Base-by-base conservation (phyloP, 208 protist species). In the Acanthamoeba quina region DNA sequence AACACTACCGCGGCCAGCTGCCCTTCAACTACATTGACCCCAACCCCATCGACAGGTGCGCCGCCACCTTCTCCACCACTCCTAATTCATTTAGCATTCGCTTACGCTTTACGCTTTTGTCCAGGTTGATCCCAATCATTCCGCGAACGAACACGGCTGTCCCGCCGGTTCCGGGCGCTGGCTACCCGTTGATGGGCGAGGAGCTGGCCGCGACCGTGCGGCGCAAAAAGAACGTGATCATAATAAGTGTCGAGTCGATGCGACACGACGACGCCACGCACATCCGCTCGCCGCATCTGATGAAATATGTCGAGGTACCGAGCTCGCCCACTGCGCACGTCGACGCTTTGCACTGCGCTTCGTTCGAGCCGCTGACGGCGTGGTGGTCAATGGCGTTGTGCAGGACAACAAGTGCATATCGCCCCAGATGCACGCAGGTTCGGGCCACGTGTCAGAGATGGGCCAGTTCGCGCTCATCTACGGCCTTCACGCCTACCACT, bases 1-100 rank as follows among this genome's bases (percentile, higher is more conserved):
- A 86, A 26, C 78, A 86, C 78, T 86, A 86, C 49, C 78, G 78
- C 19, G 78, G 78, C 44, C 78, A 86, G 52, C 78, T 86, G 7
- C 78, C 78, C 7, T 86, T 86, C 78, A 86, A 86, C 78, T 86
- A 86, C 78, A 62, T 86, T 24, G 78, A 86, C 78, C 78, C 78
- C 29, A 86, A 86, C 52, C 78, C 78, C 5, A 49, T 86, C 49
- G 49, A 62, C 52, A 54, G 41, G 78, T 86, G 62, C 34, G 78
- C 24, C 15, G 41, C 26, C 10, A 34, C 5, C 7, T 34, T 70
- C 4, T 19, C 4, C 9, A 34, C 10, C 31, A 26, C 7, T 68
- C 3, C n/a, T 68, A 68, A 1, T n/a, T 49, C 11, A 21, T 78
- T 78, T 52, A 29, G 7, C 11, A 9, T 34, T 11, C 10, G 10